Percentiles rank a stretch among this genome's conserved stretches.
These are phyloP conservation scores for Pyrenochaeta sp. DNA, from an alignment of 2,329 filamentous ascomycete species.

Conservation along the genomic window DNA sequence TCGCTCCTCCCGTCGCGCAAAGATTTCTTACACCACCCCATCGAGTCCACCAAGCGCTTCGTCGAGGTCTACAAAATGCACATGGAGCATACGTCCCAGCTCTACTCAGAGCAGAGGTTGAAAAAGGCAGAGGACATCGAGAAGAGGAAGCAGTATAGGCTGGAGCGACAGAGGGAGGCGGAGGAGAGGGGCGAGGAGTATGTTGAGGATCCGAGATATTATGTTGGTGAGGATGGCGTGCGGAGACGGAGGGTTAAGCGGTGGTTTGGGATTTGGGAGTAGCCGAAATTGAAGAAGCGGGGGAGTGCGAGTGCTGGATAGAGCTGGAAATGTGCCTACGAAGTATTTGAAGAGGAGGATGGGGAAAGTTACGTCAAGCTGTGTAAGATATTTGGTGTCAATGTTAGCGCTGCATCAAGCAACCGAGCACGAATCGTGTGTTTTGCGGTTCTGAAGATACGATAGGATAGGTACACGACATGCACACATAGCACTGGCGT, in stretches of 20 bases:
- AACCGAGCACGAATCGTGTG: too few species aligned
- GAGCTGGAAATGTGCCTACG: too few species aligned
- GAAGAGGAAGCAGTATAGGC: conserved; percentile 85
- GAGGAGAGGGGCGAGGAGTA: conserved; percentile 47
- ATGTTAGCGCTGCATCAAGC: too few species aligned
- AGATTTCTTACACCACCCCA: conserved; percentile 74
- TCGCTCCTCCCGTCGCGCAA: conserved; percentile 78
- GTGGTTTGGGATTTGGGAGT: conserved; percentile 80
- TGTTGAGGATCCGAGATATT: conserved; percentile 48
- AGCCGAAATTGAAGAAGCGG: conserved; percentile 4
- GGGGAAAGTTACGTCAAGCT: too few species aligned
- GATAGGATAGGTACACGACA: too few species aligned
- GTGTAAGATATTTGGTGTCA: too few species aligned
- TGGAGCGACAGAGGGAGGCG: conserved; percentile 56
- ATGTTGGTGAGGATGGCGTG: conserved; percentile 50
- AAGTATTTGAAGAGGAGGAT: too few species aligned
- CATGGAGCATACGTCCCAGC: conserved; percentile 72
- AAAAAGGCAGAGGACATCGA: conserved; percentile 82
- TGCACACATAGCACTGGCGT: too few species aligned
- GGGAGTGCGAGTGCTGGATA: too few species aligned
- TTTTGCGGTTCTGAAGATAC: too few species aligned
- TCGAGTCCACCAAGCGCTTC: conserved; percentile 71
- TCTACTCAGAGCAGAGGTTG: conserved; percentile 75
- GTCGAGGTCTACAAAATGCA: conserved; percentile 80
- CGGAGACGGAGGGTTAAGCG: conserved; percentile 72